phyloP scores from a whole-genome alignment of 768 basidiomycete species.

The Lenzites betulinus region DNA sequence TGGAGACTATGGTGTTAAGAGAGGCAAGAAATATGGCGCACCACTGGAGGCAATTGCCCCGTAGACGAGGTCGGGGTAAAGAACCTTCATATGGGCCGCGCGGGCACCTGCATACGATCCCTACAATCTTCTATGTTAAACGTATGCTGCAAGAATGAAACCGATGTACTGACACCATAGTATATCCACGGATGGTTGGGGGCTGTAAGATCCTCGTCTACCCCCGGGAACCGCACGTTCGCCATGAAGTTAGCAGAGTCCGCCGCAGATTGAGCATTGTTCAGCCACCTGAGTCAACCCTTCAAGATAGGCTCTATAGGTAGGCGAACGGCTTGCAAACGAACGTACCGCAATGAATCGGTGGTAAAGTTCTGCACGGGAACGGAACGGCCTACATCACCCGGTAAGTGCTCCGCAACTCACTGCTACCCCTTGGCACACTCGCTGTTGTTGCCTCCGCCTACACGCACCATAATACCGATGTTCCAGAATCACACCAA shows the following conservation, averaged over 20 bases:
- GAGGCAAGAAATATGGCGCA: slow-evolving; percentile 32
- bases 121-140: slow-evolving; percentile 33
- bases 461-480: slow-evolving; percentile 40
- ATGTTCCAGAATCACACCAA: slow-evolving; percentile 91
- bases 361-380: slow-evolving; percentile 80
- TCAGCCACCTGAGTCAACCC: slow-evolving; percentile 65
- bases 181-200: slow-evolving; percentile 86
- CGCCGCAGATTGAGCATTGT: slow-evolving; percentile 84
- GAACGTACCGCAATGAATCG: slow-evolving; percentile 68
- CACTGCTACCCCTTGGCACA: not conserved
- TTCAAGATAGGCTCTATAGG: not conserved
- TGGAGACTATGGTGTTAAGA: not conserved
- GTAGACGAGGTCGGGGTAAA: slow-evolving; percentile 87
- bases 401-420: not conserved
- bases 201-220: slow-evolving; percentile 71
- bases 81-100: slow-evolving; percentile 85
- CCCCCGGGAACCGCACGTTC: slow-evolving; percentile 71
- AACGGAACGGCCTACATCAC: slow-evolving; percentile 61
- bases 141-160: not conserved
- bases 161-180: slow-evolving; percentile 67
- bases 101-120: slow-evolving; percentile 93
- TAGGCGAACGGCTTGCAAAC: no score
- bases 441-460: no score
- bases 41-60: slow-evolving; percentile 90
- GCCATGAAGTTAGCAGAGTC: slow-evolving; percentile 94